A percentile compares a stretch with the other conserved stretches of the same genome.
phyloP scores from a whole-genome alignment of 495 filamentous ascomycete genomes.

The Podospora pseudoanserina region DNA sequence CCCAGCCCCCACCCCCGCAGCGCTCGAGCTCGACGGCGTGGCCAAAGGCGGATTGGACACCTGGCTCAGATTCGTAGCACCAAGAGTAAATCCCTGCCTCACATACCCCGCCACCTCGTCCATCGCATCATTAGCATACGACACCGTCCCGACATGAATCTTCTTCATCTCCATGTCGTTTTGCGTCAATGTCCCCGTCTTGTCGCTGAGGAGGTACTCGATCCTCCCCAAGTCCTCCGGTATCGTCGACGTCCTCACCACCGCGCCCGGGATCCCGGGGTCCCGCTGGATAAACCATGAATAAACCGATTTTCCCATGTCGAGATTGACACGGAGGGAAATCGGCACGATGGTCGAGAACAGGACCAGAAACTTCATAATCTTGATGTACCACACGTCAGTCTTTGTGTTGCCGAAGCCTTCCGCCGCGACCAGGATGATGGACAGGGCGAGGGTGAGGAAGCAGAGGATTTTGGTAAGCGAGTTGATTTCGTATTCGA shows the following conservation, averaged over 20 bases:
- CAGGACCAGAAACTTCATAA: slow-evolving; percentile 93
- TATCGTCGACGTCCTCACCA: slow-evolving; percentile 95
- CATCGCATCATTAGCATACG: slow-evolving; percentile 97
- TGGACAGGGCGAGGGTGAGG: slow-evolving; percentile 79
- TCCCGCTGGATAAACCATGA: slow-evolving; percentile 93
- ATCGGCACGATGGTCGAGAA: slow-evolving; percentile 99
- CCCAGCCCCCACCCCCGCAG: slow-evolving; percentile 53
- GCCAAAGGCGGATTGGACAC: slow-evolving; percentile 47
- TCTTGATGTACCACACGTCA: slow-evolving; percentile 83
- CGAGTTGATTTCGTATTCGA: slow-evolving; percentile 96
- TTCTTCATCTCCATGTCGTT: slow-evolving; percentile 99
- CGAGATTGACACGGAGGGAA: slow-evolving; percentile 90
- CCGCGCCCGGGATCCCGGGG: slow-evolving; percentile 80
- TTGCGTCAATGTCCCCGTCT: slow-evolving; percentile 94
- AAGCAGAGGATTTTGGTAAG: slow-evolving; percentile 96
- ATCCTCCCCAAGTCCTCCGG: slow-evolving; percentile 94
- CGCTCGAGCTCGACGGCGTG: slow-evolving; percentile 70
- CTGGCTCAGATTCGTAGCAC: slow-evolving; percentile 33
- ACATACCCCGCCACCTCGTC: slow-evolving; percentile 89
- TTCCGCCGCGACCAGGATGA: slow-evolving; percentile 85
- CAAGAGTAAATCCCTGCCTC: slow-evolving; percentile 67
- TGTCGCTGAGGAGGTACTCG: slow-evolving; percentile 95
- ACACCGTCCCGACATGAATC: slow-evolving; percentile 96
- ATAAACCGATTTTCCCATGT: slow-evolving; percentile 95
- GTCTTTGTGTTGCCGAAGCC: slow-evolving; percentile 64